Conservation (phyloP, 2,329 filamentous ascomycete genomes). For the Diaporthe sp. region DNA sequence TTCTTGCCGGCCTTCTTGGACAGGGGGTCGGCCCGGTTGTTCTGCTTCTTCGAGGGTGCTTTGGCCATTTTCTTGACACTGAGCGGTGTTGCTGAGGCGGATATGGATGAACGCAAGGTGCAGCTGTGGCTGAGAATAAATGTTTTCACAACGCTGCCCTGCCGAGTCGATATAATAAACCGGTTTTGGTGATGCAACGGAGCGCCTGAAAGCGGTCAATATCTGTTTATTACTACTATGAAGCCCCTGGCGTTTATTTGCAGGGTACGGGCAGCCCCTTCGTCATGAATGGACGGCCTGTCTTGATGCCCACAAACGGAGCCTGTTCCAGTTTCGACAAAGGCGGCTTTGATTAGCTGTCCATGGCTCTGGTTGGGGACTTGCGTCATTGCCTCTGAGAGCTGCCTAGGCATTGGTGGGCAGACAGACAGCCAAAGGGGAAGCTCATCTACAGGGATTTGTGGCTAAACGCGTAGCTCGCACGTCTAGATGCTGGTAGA, state of each 20-base stretch:
- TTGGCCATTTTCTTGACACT: slow-evolving; percentile 33
- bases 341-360: slow-evolving; percentile 27
- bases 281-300: slow-evolving; percentile 25
- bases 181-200: not conserved
- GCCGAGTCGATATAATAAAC: slow-evolving; percentile 5
- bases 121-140: not conserved
- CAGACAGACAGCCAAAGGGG: not conserved
- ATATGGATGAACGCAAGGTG: not conserved
- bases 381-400: not conserved
- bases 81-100: not conserved
- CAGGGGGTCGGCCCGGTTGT: slow-evolving; percentile 38
- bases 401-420: not conserved
- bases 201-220: slow-evolving; percentile 11
- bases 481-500: not conserved
- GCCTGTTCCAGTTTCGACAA: slow-evolving; percentile 19
- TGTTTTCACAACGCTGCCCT: not conserved
- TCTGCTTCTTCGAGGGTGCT: slow-evolving; percentile 36
- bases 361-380: not conserved
- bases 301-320: not conserved
- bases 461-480: not conserved
- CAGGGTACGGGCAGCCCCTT: slow-evolving; percentile 15
- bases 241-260: slow-evolving; percentile 11
- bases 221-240: not conserved
- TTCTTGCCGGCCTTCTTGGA: slow-evolving; percentile 30
- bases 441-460: not conserved